Evolutionary conservation across 768 basidiomycete species (phyloP), one percentile per base, ranked within the genome.

Genomic region (Pulveroboletus frians): DNA sequence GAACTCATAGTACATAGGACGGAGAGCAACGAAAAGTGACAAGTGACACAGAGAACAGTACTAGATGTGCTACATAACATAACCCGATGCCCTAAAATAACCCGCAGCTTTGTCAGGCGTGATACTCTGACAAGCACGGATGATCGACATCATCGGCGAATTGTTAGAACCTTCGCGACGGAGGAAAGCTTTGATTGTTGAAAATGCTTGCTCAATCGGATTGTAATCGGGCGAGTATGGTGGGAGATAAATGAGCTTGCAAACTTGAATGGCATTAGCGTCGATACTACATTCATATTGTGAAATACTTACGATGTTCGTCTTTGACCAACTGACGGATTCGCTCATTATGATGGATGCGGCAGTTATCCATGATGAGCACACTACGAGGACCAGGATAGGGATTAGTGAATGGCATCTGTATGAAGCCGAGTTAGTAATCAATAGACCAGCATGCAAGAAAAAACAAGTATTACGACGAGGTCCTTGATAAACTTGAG

Each of bases 171-270:
- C 31, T 31, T 49, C n/a, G 1, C 8, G 1, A 0, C 11, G 3
- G 4, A 53, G 37, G 2, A 20, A 41, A 15, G 39, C 9, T 8
- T 49, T 46, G 39, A 52, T 31, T 0, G 29, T 5, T 0, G 27
- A 52, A 14, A 52, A 52, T 2, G 43, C 51, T 70, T 67, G 42
- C 17, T 36, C 10, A 2, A 36, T 36, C 4, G 4, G 17, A 4
- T 36, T 36, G 5, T 30, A 51, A 30, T 51, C n/a, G 0, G 27
- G 39, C 3, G 27, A 51, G 32, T 51, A 46, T 1, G 64, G 65
- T 0, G 63, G 66, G 0, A 69, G 43, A 39, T 50, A 66, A n/a
- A 63, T 52, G 3, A 65, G 62, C 9, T 51, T 58, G 39, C 58
- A 65, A 0, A 55, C 65, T 31, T 31, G 31, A 3, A 14, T 30